Conservation (phyloP, 345 rosid genomes). For the Cardiospermum halicacabum region DNA sequence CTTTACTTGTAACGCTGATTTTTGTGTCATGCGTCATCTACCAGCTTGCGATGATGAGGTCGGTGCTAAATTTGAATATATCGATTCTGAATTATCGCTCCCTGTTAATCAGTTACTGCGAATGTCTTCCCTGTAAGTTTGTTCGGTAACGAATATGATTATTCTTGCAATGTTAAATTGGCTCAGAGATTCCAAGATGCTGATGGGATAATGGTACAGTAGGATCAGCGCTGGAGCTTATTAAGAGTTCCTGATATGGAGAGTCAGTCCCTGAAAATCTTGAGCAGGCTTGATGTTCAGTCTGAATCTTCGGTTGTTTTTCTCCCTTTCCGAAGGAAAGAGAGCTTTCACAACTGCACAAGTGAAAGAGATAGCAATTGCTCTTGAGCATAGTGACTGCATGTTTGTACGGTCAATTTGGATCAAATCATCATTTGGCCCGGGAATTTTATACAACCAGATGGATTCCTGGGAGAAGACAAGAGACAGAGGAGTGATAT, state of each 20-base stretch:
- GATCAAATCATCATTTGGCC: no score
- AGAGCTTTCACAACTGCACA: background rate
- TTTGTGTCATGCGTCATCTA: slow-evolving; percentile 34
- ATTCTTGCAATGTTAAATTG: background rate
- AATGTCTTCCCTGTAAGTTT: slow-evolving; percentile 31
- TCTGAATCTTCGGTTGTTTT: background rate
- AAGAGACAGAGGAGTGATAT: slow-evolving; percentile 14
- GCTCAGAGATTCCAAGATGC: background rate
- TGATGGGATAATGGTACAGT: background rate
- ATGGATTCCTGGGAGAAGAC: slow-evolving; percentile 27
- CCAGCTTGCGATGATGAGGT: slow-evolving; percentile 23
- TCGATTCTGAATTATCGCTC: slow-evolving; percentile 19
- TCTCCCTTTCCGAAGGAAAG: background rate
- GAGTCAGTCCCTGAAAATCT: background rate
- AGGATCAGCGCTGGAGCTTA: background rate
- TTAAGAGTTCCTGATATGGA: background rate
- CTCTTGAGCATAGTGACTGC: no score
- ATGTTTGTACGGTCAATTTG: no score
- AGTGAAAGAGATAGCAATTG: background rate
- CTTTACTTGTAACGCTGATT: slow-evolving; percentile 29
- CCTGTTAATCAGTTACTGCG: slow-evolving; percentile 34
- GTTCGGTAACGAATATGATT: slow-evolving; percentile 18
- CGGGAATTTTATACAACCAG: background rate
- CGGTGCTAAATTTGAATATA: slow-evolving; percentile 11
- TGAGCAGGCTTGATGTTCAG: background rate